These are phyloP conservation scores for Talaromyces sp. DNA, from an alignment of 2,329 filamentous ascomycete genomes.

Conservation along the genomic window DNA sequence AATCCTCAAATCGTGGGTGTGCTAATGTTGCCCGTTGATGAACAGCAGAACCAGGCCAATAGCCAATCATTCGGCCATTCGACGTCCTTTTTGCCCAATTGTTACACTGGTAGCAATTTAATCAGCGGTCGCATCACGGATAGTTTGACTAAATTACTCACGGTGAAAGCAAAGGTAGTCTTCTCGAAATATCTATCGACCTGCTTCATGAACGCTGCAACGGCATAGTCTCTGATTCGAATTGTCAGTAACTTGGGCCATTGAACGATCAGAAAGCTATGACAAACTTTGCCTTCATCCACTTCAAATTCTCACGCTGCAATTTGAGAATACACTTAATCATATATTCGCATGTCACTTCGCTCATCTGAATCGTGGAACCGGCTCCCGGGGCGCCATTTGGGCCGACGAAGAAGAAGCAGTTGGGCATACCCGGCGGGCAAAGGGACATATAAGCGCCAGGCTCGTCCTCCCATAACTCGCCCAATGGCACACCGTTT, in stretches of 20 bases:
- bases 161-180: neutral
- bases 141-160: neutral
- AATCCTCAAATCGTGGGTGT: neutral
- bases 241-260: neutral
- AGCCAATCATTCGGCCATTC: neutral
- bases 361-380: neutral
- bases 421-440: constrained; percentile 34
- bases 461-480: constrained; percentile 29
- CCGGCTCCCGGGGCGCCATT: constrained; percentile 4
- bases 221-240: neutral
- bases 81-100: neutral
- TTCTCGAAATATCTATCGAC: neutral
- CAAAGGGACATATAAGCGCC: constrained; percentile 30
- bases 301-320: neutral
- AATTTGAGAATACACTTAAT: neutral
- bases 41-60: neutral
- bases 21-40: neutral
- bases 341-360: neutral
- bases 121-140: no score
- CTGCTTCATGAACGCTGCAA: neutral
- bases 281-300: neutral
- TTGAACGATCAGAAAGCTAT: neutral
- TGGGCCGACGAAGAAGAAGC: constrained; percentile 37
- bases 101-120: neutral
- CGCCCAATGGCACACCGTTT: constrained; percentile 27